phyloP scores from a whole-genome alignment of 2,329 filamentous ascomycete species.

The Dactylonectria estremocensis region DNA sequence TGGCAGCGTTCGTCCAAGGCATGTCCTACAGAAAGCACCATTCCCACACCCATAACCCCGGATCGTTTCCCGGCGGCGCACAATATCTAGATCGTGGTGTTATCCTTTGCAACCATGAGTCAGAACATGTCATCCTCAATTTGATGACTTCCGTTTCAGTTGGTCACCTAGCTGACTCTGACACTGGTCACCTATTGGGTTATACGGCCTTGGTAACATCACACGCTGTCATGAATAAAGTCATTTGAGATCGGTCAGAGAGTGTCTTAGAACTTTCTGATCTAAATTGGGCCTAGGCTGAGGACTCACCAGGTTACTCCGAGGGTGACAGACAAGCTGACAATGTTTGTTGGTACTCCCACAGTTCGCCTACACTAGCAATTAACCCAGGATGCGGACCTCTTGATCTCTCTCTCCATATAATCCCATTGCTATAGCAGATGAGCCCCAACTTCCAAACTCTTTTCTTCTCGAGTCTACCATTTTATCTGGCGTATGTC shows the following conservation, averaged over 20 bases:
- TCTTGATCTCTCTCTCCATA: neutral
- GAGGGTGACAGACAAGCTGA: neutral
- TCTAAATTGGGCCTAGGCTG: neutral
- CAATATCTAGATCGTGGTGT: neutral
- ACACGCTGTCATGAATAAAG: constrained; percentile 14
- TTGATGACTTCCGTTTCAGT: neutral
- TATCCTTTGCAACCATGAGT: neutral
- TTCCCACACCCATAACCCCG: neutral
- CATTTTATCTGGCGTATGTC: too few relatives aligned
- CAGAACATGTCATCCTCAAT: neutral
- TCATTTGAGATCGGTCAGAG: constrained; percentile 1
- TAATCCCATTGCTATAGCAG: neutral
- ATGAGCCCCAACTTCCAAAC: too few relatives aligned
- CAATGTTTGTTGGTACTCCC: neutral
- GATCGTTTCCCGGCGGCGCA: constrained; percentile 4
- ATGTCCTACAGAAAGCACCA: neutral
- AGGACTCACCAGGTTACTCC: neutral
- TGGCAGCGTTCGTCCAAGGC: neutral
- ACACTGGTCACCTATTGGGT: neutral
- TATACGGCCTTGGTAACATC: constrained; percentile 12
- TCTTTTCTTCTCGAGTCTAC: too few relatives aligned
- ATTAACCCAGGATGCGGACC: neutral
- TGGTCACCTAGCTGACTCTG: neutral
- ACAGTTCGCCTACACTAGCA: neutral
- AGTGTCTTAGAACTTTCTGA: neutral